These are phyloP conservation scores for Colletotrichum karsti DNA, from an alignment of 2,329 filamentous ascomycete species.

Conservation along the genomic window DNA sequence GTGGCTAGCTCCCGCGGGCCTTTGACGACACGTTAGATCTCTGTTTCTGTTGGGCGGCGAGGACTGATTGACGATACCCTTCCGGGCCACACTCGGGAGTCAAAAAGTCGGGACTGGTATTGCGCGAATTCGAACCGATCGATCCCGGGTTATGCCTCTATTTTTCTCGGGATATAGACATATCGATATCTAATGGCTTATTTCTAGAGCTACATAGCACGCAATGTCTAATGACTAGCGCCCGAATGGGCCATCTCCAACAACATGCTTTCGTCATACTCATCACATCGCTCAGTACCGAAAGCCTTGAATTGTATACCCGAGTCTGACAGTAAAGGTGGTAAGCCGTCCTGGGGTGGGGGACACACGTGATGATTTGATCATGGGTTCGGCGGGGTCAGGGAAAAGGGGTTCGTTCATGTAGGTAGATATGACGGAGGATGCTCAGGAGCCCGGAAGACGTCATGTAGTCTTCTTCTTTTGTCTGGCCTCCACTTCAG, in stretches of 20 bases:
- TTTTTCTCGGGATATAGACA: slow-evolving; percentile 7
- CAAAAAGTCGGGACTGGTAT: neutral
- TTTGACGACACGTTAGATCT: neutral
- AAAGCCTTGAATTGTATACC: too few relatives aligned
- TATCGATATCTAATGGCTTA: slow-evolving; percentile 7
- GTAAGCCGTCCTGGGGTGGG: too few relatives aligned
- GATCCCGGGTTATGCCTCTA: neutral
- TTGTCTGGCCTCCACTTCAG: slow-evolving; percentile 69
- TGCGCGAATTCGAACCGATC: neutral
- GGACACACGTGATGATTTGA: too few relatives aligned
- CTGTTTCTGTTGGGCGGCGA: neutral
- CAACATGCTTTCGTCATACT: neutral
- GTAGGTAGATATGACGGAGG: too few relatives aligned
- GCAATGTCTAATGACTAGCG: slow-evolving; percentile 16
- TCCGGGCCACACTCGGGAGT: neutral
- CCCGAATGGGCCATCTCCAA: neutral
- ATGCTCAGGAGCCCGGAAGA: neutral
- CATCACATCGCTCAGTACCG: neutral
- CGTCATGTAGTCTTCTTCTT: slow-evolving; percentile 26
- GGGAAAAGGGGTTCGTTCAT: too few relatives aligned
- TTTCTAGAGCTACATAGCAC: slow-evolving; percentile 2
- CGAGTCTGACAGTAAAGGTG: too few relatives aligned
- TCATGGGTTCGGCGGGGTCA: too few relatives aligned
- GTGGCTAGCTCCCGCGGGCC: neutral
- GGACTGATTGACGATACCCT: slow-evolving; percentile 13